Conservation (phyloP, 768 basidiomycete species). For the Melanogaster broomeanus region DNA sequence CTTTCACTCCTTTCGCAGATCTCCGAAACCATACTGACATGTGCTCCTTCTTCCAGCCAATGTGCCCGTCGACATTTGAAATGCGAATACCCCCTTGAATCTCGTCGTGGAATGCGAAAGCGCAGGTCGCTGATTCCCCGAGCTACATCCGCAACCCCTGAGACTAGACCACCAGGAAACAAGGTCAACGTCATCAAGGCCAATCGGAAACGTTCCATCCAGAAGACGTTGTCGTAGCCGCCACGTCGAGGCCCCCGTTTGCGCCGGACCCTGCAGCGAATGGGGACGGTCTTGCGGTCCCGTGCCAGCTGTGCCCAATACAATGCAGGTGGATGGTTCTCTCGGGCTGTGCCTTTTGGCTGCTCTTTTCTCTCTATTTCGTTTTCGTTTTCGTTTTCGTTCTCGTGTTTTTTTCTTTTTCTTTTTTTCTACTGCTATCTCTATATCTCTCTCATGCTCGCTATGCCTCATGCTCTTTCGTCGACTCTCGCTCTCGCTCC, state of each 20-base stretch:
- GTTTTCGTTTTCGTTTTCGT: too few species aligned
- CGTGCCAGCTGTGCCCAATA: background rate
- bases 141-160: constrained; percentile 25
- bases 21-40: constrained; percentile 20
- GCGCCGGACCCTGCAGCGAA: too few species aligned
- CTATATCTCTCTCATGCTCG: constrained; percentile 8
- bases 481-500: constrained; percentile 12
- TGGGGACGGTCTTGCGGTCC: too few species aligned
- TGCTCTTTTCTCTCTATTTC: too few species aligned
- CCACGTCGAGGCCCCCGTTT: background rate
- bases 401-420: too few species aligned
- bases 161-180: constrained; percentile 24
- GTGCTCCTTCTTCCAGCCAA: constrained; percentile 50
- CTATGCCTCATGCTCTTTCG: constrained; percentile 27
- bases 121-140: constrained; percentile 38
- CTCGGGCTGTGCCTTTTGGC: too few species aligned
- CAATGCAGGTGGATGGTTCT: too few species aligned
- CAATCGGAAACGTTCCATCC: constrained; percentile 28
- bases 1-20: constrained; percentile 24
- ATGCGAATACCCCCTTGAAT: constrained; percentile 73
- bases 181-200: constrained; percentile 23
- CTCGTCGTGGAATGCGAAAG: constrained; percentile 65
- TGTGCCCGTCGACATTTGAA: constrained; percentile 68
- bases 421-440: too few species aligned
- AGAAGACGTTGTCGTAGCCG: constrained; percentile 23